Conservation (phyloP, 768 basidiomycete genomes). For the Phanerodontia chrysosporium region DNA sequence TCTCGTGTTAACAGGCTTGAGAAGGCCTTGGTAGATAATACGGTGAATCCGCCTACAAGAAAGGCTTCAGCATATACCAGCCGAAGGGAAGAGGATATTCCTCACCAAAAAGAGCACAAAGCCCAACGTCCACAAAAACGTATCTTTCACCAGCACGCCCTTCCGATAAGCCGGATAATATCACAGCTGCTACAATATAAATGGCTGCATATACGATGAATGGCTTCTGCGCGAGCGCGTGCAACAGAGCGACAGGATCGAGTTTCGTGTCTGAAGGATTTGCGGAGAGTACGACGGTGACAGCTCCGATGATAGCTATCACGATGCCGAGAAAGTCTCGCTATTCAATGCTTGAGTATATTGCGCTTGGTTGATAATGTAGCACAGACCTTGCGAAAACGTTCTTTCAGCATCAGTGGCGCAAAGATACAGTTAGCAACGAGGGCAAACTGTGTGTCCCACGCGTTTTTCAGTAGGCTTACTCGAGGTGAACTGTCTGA, state of each 20-base stretch:
- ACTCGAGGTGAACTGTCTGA: not conserved
- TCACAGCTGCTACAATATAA: constrained; percentile 51
- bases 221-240: constrained; percentile 62
- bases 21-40: constrained; percentile 88
- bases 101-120: constrained; percentile 81
- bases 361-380: constrained; percentile 14
- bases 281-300: constrained; percentile 86
- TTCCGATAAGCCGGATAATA: constrained; percentile 66
- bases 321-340: constrained; percentile 74
- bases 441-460: constrained; percentile 66
- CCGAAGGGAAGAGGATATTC: constrained; percentile 11
- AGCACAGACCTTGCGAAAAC: constrained; percentile 64
- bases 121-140: constrained; percentile 82
- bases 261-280: constrained; percentile 68
- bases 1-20: constrained; percentile 80
- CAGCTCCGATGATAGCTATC: constrained; percentile 82
- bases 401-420: constrained; percentile 77
- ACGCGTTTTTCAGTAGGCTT: not conserved
- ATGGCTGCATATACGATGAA: constrained; percentile 75
- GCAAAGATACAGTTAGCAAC: constrained; percentile 95
- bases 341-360: constrained; percentile 30
- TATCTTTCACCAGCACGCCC: constrained; percentile 55
- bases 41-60: constrained; percentile 81
- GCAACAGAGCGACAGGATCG: constrained; percentile 60
- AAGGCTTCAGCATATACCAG: not conserved